Percentiles rank a stretch among this genome's conserved stretches.
Conservation (phyloP, 1,139 yeast genomes). For the Blastobotrys apis region DNA sequence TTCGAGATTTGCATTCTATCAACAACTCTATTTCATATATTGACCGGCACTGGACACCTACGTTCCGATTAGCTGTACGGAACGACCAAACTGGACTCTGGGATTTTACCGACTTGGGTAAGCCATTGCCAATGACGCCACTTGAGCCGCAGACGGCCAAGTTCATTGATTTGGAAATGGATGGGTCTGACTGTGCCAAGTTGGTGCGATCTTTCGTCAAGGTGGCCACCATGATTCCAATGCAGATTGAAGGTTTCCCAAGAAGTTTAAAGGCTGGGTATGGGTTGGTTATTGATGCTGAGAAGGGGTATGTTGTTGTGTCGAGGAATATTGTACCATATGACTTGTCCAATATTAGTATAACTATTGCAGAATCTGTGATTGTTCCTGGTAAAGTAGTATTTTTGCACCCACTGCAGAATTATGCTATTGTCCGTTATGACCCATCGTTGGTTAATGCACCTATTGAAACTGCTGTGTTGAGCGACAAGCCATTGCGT, state of each 20-base stretch:
- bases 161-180: conserved; percentile 65
- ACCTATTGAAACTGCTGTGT: conserved; percentile 58
- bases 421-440: conserved; percentile 78
- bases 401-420: conserved; percentile 83
- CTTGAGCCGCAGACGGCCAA: conserved; percentile 59
- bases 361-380: conserved; percentile 82
- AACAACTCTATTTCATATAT: conserved; percentile 58
- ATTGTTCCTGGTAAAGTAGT: conserved; percentile 77
- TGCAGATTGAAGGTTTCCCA: conserved; percentile 71
- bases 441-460: conserved; percentile 70
- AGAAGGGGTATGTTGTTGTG: conserved; percentile 71
- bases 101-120: conserved; percentile 62
- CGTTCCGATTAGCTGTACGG: conserved; percentile 68
- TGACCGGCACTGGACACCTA: conserved; percentile 81
- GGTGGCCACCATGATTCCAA: conserved; percentile 60
- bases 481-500: conserved; percentile 54
- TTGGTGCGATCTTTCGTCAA: conserved; percentile 61
- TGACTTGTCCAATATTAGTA: conserved; percentile 71
- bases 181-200: conserved; percentile 47
- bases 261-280: conserved; percentile 58
- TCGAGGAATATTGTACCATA: conserved; percentile 80
- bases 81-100: conserved; percentile 82
- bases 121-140: conserved; percentile 37
- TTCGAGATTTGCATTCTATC: conserved; percentile 71
- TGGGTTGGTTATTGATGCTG: conserved; percentile 79